Evolutionary conservation across 1,139 yeast genomes (phyloP).

Genomic region (Yamadazyma triangularis): DNA sequence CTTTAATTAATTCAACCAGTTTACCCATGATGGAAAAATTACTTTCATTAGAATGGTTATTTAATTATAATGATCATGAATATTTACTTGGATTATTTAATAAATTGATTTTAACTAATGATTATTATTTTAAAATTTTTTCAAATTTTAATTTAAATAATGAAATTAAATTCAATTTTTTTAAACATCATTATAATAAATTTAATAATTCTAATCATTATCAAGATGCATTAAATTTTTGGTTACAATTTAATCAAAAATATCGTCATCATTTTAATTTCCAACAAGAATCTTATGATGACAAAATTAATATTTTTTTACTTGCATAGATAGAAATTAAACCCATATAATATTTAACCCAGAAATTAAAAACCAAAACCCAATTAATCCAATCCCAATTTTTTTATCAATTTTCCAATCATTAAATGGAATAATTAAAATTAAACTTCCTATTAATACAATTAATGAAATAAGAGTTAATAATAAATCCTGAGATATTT

Average conservation of each 20-base stretch:
- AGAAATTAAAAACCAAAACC: conserved; percentile 20
- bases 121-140: conserved; percentile 19
- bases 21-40: conserved; percentile 35
- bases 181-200: conserved; percentile 3
- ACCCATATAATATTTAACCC: conserved; percentile 2
- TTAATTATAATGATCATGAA: conserved; percentile 15
- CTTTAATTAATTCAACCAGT: conserved; percentile 25
- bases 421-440: conserved; percentile 27
- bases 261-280: background rate
- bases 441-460: conserved; percentile 5
- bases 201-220: conserved; percentile 2
- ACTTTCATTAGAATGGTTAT: conserved; percentile 30
- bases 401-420: conserved; percentile 31
- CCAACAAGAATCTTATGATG: background rate
- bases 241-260: conserved; percentile 2
- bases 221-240: conserved; percentile 1
- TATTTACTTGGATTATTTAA: conserved; percentile 11
- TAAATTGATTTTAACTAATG: conserved; percentile 16
- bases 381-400: conserved; percentile 21
- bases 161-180: conserved; percentile 8
- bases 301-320: too few species aligned
- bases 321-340: background rate
- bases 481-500: conserved; percentile 20
- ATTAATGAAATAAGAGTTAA: conserved; percentile 25
- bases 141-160: conserved; percentile 13